Conservation (phyloP, 164 flowering plant species). For the Vitis riparia region DNA sequence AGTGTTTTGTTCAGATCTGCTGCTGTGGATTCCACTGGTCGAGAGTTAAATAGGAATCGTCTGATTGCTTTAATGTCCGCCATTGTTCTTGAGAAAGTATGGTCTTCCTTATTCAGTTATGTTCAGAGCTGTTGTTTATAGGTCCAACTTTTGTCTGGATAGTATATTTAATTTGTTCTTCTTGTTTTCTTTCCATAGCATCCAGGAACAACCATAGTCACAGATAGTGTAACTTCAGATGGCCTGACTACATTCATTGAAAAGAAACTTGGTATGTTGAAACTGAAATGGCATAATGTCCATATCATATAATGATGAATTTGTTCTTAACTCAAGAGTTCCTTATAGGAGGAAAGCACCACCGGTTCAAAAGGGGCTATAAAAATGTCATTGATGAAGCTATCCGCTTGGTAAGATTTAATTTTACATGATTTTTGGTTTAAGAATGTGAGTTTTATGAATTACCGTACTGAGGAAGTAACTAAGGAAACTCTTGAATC, state of each 20-base stretch:
- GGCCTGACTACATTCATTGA: slow-evolving; percentile 91
- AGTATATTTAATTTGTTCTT: slow-evolving; percentile 3
- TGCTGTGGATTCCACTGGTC: slow-evolving; percentile 94
- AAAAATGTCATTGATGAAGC: slow-evolving; percentile 99
- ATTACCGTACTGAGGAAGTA: too few species aligned
- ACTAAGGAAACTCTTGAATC: too few species aligned
- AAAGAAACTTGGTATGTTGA: slow-evolving; percentile 77
- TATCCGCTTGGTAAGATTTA: slow-evolving; percentile 77
- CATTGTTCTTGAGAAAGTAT: slow-evolving; percentile 90
- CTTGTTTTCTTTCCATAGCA: slow-evolving; percentile 49
- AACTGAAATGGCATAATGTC: neutral
- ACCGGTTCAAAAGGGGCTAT: slow-evolving; percentile 95
- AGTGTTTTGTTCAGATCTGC: slow-evolving; percentile 73
- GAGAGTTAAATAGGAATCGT: slow-evolving; percentile 87
- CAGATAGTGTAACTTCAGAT: slow-evolving; percentile 99
- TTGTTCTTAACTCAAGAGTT: slow-evolving; percentile 7
- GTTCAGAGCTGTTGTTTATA: neutral
- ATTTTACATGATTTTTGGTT: neutral
- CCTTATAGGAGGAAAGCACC: slow-evolving; percentile 87
- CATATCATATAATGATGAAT: slow-evolving; percentile 7
- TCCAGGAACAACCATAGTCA: slow-evolving; percentile 96
- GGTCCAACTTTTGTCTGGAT: neutral
- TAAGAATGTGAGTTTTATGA: neutral
- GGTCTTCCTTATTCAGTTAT: slow-evolving; percentile 8
- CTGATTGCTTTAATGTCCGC: slow-evolving; percentile 95